A percentile compares a stretch with the other conserved stretches of the same genome.
Conservation (phyloP, 2,329 filamentous ascomycete genomes). For the Leptosphaerulina australis region DNA sequence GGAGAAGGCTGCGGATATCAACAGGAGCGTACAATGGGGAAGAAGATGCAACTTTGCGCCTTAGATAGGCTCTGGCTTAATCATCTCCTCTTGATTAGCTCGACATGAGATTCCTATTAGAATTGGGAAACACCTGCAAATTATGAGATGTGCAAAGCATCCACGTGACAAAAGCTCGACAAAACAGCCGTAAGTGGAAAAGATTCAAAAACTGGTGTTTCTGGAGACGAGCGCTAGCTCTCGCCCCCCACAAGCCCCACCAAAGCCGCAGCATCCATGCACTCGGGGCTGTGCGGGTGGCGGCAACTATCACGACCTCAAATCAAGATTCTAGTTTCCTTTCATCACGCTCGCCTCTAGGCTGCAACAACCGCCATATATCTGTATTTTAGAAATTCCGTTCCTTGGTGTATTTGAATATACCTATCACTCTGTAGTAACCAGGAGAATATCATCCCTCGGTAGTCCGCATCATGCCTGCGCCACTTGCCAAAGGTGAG, state of each 20-base stretch:
- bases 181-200: neutral
- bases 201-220: neutral
- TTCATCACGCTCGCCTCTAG: conserved; percentile 7
- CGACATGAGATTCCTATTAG: neutral
- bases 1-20: too few relatives aligned
- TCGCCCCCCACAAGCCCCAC: conserved; percentile 14
- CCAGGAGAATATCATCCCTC: neutral
- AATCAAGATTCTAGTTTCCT: conserved; percentile 6
- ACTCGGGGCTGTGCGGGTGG: conserved; percentile 23
- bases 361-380: conserved; percentile 11
- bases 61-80: neutral
- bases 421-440: neutral
- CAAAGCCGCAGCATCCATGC: conserved; percentile 5
- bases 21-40: conserved; percentile 11
- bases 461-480: conserved; percentile 40
- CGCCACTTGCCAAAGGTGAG: conserved; percentile 51
- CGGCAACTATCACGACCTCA: conserved; percentile 20
- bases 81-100: neutral
- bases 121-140: neutral
- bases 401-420: neutral
- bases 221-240: conserved; percentile 5
- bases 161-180: neutral
- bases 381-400: neutral
- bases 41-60: neutral
- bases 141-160: neutral